Evolutionary conservation across 495 filamentous ascomycete species (phyloP), one percentile per base, ranked within the genome.

Genomic region (Neurospora sp.): DNA sequence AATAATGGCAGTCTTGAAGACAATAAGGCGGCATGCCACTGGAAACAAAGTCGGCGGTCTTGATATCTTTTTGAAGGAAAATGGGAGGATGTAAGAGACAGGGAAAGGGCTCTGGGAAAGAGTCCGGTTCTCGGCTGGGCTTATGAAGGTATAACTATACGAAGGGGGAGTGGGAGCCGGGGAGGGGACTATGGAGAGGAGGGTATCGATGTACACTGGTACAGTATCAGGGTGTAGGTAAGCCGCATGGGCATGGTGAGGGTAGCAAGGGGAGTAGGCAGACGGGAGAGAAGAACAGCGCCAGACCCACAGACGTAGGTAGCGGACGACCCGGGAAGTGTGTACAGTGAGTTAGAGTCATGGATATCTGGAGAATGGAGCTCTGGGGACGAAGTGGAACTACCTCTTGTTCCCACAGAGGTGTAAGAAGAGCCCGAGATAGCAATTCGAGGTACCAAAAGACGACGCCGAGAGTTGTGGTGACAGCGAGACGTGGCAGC

Each of bases 1-100:
- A 96, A 82, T 95, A 96, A 80, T 96, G 93, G 79, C 92, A 96
- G 81, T 96, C 92, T 86, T 96, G 92, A 69, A 92, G 85, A 81
- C 85, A 96, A 81, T 94, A 96, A 74, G 87, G 83, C 84, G 92
- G 92, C 92, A 95, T 96, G 80, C 82, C 83, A 85, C 82, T 83
- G 71, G 80, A 79, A 77, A 74, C 10, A 37, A 45, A 62, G 62
- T 69, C 37, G n/a, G 48, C 72, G 40, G 72, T 39, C 59, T 43
- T 34, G 54, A 37, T 37, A 62, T 66, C 39, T 38, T 19, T 69
- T 59, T 70, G 39, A 34, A 66, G 70, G 37, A 62, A 28, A 40
- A 31, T 39, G 69, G 71, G 72, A 70, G 38, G 21, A 73, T 37
- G 36, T 73, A n/a, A 71, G 73, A 72, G 71, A 42, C 43, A 72